Evolutionary conservation across 1,284 basidiomycete genomes (phyloP).

Genomic region (Cryptococcus jaspeensis): DNA sequence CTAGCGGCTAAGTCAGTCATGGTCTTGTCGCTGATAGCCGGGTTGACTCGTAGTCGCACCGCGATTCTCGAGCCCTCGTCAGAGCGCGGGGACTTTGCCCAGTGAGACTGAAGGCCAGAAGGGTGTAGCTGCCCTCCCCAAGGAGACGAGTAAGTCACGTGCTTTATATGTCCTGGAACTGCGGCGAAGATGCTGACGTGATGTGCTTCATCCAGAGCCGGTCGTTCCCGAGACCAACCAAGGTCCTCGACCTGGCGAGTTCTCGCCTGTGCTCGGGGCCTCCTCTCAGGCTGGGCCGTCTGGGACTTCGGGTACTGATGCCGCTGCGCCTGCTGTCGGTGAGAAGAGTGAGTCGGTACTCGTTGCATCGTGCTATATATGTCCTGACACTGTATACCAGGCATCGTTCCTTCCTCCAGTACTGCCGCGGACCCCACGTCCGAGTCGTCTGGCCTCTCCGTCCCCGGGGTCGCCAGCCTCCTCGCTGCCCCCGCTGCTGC

Average conservation of each 20-base stretch:
- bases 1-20: too few relatives aligned
- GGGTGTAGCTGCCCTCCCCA: constrained; percentile 53
- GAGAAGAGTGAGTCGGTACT: not conserved
- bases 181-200: not conserved
- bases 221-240: constrained; percentile 5
- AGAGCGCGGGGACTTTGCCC: too few relatives aligned
- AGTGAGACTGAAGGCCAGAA: too few relatives aligned
- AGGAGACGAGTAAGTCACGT: constrained; percentile 41
- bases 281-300: not conserved
- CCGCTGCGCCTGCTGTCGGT: not conserved
- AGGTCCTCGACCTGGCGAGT: constrained; percentile 28
- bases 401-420: not conserved
- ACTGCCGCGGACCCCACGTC: not conserved
- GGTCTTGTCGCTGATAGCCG: too few relatives aligned
- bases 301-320: not conserved
- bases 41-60: too few relatives aligned
- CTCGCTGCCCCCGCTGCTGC: too few relatives aligned
- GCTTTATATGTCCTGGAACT: not conserved
- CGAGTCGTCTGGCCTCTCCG: too few relatives aligned
- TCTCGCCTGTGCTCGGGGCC: constrained; percentile 2
- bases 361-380: not conserved
- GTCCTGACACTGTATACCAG: too few relatives aligned
- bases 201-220: not conserved
- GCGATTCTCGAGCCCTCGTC: too few relatives aligned
- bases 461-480: too few relatives aligned